Evolutionary conservation across 805 yeast species (phyloP).

Genomic region (Lachancea sp.): DNA sequence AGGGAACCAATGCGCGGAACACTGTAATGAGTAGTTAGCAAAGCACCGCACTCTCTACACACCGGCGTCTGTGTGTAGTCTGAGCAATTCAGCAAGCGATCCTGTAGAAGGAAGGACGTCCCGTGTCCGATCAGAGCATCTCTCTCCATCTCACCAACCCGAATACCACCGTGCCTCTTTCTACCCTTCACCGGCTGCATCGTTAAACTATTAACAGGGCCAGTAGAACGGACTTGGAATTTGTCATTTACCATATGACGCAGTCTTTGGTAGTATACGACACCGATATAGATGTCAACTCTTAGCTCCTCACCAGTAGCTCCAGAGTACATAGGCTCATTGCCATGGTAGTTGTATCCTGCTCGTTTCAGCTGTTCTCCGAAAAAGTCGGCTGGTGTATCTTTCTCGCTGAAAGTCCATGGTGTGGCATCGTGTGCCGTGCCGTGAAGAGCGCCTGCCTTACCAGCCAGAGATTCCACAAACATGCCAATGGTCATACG

Average conservation of each 20-base stretch:
- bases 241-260: conserved; percentile 99
- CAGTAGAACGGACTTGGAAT: conserved; percentile 98
- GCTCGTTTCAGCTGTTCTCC: conserved; percentile 85
- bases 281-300: conserved; percentile 93
- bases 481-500: conserved; percentile 99
- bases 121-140: conserved; percentile 99
- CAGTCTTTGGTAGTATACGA: conserved; percentile 95
- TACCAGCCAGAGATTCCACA: conserved; percentile 97
- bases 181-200: conserved; percentile 99
- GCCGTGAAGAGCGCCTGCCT: conserved; percentile 97
- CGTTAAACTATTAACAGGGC: conserved; percentile 93
- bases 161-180: conserved; percentile 98
- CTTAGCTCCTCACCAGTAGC: conserved; percentile 96
- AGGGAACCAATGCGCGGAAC: conserved; percentile 86
- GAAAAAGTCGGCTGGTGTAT: conserved; percentile 95
- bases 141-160: conserved; percentile 99
- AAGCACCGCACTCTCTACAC: conserved; percentile 90
- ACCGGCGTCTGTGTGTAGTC: conserved; percentile 89
- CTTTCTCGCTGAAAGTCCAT: conserved; percentile 84
- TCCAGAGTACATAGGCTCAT: conserved; percentile 98
- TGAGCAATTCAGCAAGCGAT: conserved; percentile 87
- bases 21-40: conserved; percentile 80
- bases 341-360: conserved; percentile 96
- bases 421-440: conserved; percentile 97
- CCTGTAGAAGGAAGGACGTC: conserved; percentile 89